A percentile compares a stretch with the other conserved stretches of the same genome.
These are phyloP conservation scores for Kockovaella imperatae DNA, from an alignment of 768 basidiomycete genomes.

Conservation along the genomic window DNA sequence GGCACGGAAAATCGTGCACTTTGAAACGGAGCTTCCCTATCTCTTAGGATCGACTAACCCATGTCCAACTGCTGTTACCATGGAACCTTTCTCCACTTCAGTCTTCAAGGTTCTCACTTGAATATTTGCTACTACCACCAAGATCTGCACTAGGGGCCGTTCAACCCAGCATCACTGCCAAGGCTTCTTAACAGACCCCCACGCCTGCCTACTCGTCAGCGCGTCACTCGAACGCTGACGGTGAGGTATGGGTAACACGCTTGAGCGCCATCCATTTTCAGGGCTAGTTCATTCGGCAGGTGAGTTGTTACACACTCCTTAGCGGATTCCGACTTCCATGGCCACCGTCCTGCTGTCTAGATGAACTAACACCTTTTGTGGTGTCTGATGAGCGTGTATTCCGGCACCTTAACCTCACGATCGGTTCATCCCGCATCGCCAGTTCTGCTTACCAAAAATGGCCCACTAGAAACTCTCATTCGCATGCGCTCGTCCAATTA, in stretches of 20 bases:
- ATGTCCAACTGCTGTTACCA: constrained; percentile 80
- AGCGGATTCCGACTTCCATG: constrained; percentile 79
- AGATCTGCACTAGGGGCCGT: constrained; percentile 78
- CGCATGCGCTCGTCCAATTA: constrained; percentile 45
- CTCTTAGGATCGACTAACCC: constrained; percentile 78
- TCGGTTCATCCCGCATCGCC: constrained; percentile 65
- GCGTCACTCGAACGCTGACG: constrained; percentile 59
- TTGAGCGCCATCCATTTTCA: constrained; percentile 87
- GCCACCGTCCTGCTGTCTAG: constrained; percentile 81
- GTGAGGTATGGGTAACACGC: constrained; percentile 77
- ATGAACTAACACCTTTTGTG: constrained; percentile 80
- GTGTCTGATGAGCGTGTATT: constrained; percentile 77
- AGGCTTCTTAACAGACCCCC: constrained; percentile 72
- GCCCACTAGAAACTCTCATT: constrained; percentile 66
- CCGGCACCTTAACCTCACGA: constrained; percentile 57
- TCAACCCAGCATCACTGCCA: constrained; percentile 65
- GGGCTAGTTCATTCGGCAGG: constrained; percentile 85
- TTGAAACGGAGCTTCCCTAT: constrained; percentile 69
- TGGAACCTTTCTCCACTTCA: constrained; percentile 83
- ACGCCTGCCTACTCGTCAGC: constrained; percentile 55
- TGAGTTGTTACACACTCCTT: constrained; percentile 84
- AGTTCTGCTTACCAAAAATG: constrained; percentile 68
- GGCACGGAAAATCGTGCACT: constrained; percentile 57
- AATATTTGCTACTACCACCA: constrained; percentile 84
- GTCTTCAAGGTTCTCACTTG: constrained; percentile 78